phyloP scores from a whole-genome alignment of 371 early-diverging fungal species.

The Syncephalis plumigaleata region DNA sequence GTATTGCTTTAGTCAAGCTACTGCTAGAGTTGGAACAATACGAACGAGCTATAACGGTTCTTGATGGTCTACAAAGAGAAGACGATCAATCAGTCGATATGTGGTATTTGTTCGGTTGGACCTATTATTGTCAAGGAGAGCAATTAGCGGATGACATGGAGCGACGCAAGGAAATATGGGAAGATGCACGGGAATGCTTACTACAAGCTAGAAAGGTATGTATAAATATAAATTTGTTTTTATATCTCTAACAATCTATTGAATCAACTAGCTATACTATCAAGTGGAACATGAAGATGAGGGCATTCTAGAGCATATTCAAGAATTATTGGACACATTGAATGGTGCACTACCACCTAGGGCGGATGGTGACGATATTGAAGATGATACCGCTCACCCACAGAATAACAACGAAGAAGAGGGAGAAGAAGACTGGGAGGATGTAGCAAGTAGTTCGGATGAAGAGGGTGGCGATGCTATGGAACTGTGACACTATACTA shows the following conservation, averaged over 20 bases:
- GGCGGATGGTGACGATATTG: slow-evolving; percentile 9
- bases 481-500: slow-evolving; percentile 15
- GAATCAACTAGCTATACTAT: slow-evolving; percentile 27
- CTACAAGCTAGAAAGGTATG: slow-evolving; percentile 48
- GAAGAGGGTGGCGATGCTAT: slow-evolving; percentile 17
- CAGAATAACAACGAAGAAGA: slow-evolving; percentile 11
- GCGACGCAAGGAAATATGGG: slow-evolving; percentile 29
- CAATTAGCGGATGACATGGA: slow-evolving; percentile 18
- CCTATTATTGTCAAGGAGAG: slow-evolving; percentile 67
- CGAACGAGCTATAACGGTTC: slow-evolving; percentile 56
- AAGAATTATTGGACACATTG: slow-evolving; percentile 39
- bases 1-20: slow-evolving; percentile 57
- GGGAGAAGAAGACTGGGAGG: slow-evolving; percentile 8
- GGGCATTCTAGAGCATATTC: slow-evolving; percentile 42
- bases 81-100: slow-evolving; percentile 81
- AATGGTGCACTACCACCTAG: slow-evolving; percentile 26
- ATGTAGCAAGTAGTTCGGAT: slow-evolving; percentile 15
- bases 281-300: slow-evolving; percentile 42
- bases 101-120: slow-evolving; percentile 90
- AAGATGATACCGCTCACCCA: slow-evolving; percentile 12
- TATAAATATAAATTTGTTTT: background rate
- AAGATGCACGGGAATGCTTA: slow-evolving; percentile 62
- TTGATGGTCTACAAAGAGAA: slow-evolving; percentile 68
- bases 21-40: slow-evolving; percentile 63
- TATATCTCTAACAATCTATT: slow-evolving; percentile 4